Evolutionary conservation across 768 basidiomycete genomes (phyloP), one percentile per base, ranked within the genome.

Genomic region (Suillus plorans): DNA sequence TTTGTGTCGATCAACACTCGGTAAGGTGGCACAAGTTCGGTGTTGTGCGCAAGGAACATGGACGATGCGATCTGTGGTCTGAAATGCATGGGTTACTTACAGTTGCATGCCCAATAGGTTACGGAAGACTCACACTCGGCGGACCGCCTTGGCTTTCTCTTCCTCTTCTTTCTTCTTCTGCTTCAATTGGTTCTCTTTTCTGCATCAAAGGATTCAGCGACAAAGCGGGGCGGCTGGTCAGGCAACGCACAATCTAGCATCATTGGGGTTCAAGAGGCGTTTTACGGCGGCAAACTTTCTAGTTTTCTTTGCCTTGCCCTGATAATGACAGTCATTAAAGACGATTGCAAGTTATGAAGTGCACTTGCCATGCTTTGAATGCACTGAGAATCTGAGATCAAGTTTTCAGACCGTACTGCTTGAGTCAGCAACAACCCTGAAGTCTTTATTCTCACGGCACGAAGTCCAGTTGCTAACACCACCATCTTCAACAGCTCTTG

Each of bases 1-100:
- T 99, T 99, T 74, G 97, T 99, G 78, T 99, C 97, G 66, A 99
- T 94, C 45, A 99, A 86, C 34, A 99, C 94, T 22, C 97, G 89
- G 74, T 99, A 99, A 4, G 97, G 97, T 0, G 97, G 97, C 0
- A 94, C 96, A 56, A 99, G 91, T 22, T 97, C 91, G 25, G 91
- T 89, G 76, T 99, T 99, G 76, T 99, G 97, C 5, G 91, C 89
- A 49, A 99, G 83, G 82, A 98, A 98, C 69, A 98, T 82, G 22
- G 95, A 94, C 37, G 95, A 92, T n/a, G 95, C 88, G 50, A 91
- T 83, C 73, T 93, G 91, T 4, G 91, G 87, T 55, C 95, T 97
- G 72, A 20, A 44, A 34, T 42, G 58, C 28, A 20, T 60, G 34
- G 18, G 53, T 60, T 18, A 55, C 59, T 28, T 9, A 25, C 64